Evolutionary conservation across 176 grass and related monocot genomes (phyloP).

Genomic region (Cenchrus fungigraminus): DNA sequence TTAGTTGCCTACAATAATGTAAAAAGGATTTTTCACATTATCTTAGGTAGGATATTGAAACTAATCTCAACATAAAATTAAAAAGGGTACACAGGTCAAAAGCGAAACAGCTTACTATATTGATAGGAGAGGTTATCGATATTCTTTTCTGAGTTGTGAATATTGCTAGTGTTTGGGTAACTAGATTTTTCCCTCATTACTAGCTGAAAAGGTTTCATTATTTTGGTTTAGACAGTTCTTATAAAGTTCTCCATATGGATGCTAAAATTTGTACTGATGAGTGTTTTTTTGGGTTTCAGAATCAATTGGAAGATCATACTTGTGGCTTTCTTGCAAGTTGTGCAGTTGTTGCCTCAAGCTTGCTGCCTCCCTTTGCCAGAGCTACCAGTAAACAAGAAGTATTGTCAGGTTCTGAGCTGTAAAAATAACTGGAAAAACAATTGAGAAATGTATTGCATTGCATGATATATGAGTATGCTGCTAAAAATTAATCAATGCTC

Average conservation of each 20-base stretch:
- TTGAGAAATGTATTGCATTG: neutral
- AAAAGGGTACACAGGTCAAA: neutral
- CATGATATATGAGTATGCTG: neutral
- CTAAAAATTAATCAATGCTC: constrained; percentile 19
- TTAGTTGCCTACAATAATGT: constrained; percentile 61
- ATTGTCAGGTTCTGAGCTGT: constrained; percentile 23
- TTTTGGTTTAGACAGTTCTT: constrained; percentile 8
- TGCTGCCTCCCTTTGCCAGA: constrained; percentile 76
- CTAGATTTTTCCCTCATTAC: neutral
- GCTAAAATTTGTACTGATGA: constrained; percentile 5
- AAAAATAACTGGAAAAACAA: constrained; percentile 1
- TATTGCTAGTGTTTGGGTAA: neutral
- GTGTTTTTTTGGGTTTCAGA: constrained; percentile 41
- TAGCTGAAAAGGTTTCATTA: neutral
- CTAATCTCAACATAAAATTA: neutral
- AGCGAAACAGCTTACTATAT: neutral
- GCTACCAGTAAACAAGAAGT: constrained; percentile 45
- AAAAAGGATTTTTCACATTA: constrained; percentile 17
- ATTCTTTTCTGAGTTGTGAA: neutral
- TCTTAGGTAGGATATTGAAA: neutral
- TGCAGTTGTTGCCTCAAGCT: constrained; percentile 87
- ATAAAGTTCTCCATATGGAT: neutral
- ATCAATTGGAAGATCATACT: constrained; percentile 53
- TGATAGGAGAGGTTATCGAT: constrained; percentile 2
- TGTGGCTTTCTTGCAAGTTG: constrained; percentile 76